Percentiles rank a stretch among this genome's conserved stretches.
These are phyloP conservation scores for Exophiala sp. DNA, from an alignment of 2,329 filamentous ascomycete species.

Conservation along the genomic window DNA sequence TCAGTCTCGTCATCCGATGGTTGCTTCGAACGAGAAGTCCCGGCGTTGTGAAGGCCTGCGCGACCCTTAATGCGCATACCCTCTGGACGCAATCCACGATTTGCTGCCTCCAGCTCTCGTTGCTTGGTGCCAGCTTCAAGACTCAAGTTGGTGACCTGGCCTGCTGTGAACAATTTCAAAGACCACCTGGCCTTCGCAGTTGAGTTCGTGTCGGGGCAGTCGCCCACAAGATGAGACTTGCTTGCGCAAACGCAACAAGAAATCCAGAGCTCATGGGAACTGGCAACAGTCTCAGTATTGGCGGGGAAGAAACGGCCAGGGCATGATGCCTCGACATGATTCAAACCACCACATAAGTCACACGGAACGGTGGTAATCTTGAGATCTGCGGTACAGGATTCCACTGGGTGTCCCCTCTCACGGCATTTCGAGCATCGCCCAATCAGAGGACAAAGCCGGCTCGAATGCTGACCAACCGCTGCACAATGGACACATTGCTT, in stretches of 20 bases:
- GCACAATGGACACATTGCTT: slow-evolving; percentile 45
- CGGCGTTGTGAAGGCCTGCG: slow-evolving; percentile 33
- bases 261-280: slow-evolving; percentile 40
- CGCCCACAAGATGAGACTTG: slow-evolving; percentile 42
- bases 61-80: slow-evolving; percentile 38
- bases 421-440: slow-evolving; percentile 54
- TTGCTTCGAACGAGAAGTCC: not conserved
- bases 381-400: slow-evolving; percentile 57
- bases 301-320: slow-evolving; percentile 50
- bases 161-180: slow-evolving; percentile 36
- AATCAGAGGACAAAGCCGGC: slow-evolving; percentile 39
- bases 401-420: slow-evolving; percentile 57
- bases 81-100: slow-evolving; percentile 24
- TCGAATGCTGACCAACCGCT: slow-evolving; percentile 39
- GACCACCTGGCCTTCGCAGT: slow-evolving; percentile 38
- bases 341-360: slow-evolving; percentile 54
- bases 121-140: slow-evolving; percentile 24
- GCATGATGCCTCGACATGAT: slow-evolving; percentile 61
- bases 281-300: slow-evolving; percentile 22
- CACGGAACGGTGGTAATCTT: slow-evolving; percentile 58
- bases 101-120: slow-evolving; percentile 25
- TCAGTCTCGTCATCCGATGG: slow-evolving; percentile 32
- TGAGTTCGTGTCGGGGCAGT: slow-evolving; percentile 39
- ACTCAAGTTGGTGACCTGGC: slow-evolving; percentile 40
- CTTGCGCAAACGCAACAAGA: slow-evolving; percentile 45